phyloP scores from a whole-genome alignment of 139 green algal genomes.

The Pedinophyceae sp. region DNA sequence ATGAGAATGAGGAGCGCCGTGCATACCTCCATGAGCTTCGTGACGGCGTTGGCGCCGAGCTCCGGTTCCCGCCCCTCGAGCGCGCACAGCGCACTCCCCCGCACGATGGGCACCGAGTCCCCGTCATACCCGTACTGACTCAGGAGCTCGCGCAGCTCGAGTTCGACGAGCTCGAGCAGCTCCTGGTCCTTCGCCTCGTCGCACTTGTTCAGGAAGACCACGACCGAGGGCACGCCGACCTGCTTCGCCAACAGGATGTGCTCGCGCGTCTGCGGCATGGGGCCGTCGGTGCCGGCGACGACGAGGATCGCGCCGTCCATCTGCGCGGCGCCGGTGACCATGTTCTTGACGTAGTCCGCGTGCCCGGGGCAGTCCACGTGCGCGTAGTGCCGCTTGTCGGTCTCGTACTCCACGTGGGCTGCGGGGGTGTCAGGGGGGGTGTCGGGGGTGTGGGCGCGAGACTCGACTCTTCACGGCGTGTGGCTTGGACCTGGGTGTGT shows the following conservation, averaged over 20 bases:
- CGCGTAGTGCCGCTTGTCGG: slow-evolving; percentile 88
- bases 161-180: slow-evolving; percentile 94
- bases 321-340: slow-evolving; percentile 33
- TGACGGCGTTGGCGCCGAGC: slow-evolving; percentile 66
- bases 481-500: too few species aligned
- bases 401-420: slow-evolving; percentile 89
- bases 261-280: slow-evolving; percentile 98
- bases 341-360: slow-evolving; percentile 17
- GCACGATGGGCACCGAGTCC: slow-evolving; percentile 82
- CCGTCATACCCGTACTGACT: slow-evolving; percentile 91
- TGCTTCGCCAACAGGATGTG: slow-evolving; percentile 88
- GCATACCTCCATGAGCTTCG: slow-evolving; percentile 83
- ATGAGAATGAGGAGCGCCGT: too few species aligned
- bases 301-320: slow-evolving; percentile 98
- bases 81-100: slow-evolving; percentile 60
- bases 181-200: slow-evolving; percentile 94
- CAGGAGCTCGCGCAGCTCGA: slow-evolving; percentile 95
- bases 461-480: too few species aligned
- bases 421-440: too few species aligned
- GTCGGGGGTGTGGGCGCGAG: too few species aligned
- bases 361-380: slow-evolving; percentile 30
- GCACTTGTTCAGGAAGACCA: slow-evolving; percentile 97
- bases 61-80: slow-evolving; percentile 72
- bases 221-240: slow-evolving; percentile 90
- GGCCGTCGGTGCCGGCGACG: slow-evolving; percentile 86